Evolutionary conservation across 148 eudicot genomes (phyloP).

Genomic region (Arctostaphylos glauca): DNA sequence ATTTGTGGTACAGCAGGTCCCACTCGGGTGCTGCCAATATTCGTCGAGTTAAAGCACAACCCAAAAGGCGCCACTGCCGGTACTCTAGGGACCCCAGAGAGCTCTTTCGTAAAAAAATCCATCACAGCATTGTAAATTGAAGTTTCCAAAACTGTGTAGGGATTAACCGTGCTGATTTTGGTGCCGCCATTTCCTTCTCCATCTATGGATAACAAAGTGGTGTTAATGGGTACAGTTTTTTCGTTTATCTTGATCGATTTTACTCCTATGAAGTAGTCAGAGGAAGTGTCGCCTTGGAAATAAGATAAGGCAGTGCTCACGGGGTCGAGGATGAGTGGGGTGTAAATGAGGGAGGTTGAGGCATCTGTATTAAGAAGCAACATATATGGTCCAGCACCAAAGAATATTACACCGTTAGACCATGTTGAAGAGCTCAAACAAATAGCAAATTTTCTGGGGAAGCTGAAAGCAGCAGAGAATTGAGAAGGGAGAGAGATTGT

Average conservation of each 20-base stretch:
- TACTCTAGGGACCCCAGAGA: conserved; percentile 19
- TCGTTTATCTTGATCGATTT: conserved; percentile 29
- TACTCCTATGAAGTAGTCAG: conserved; percentile 40
- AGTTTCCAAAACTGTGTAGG: conserved; percentile 37
- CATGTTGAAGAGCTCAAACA: too few species aligned
- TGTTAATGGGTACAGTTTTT: conserved; percentile 24
- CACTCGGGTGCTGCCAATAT: conserved; percentile 10
- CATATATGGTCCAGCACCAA: too few species aligned
- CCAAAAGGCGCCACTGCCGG: conserved; percentile 36
- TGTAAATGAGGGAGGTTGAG: too few species aligned
- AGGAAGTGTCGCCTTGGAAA: conserved; percentile 31
- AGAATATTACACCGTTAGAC: too few species aligned
- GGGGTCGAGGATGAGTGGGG: too few species aligned
- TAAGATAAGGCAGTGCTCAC: too few species aligned
- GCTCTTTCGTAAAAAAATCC: conserved; percentile 12
- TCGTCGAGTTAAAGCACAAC: conserved; percentile 26
- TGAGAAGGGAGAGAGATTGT: too few species aligned
- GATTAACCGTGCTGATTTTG: conserved; percentile 44
- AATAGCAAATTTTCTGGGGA: too few species aligned
- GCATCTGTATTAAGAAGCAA: too few species aligned
- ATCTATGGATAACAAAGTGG: conserved; percentile 27
- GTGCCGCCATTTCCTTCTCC: conserved; percentile 35
- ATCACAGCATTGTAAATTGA: conserved; percentile 34
- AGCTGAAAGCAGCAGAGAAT: too few species aligned
- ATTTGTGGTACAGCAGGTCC: conserved; percentile 40